Evolutionary conservation across 805 yeast genomes (phyloP).

Genomic region (Metschnikowia dekortorum): DNA sequence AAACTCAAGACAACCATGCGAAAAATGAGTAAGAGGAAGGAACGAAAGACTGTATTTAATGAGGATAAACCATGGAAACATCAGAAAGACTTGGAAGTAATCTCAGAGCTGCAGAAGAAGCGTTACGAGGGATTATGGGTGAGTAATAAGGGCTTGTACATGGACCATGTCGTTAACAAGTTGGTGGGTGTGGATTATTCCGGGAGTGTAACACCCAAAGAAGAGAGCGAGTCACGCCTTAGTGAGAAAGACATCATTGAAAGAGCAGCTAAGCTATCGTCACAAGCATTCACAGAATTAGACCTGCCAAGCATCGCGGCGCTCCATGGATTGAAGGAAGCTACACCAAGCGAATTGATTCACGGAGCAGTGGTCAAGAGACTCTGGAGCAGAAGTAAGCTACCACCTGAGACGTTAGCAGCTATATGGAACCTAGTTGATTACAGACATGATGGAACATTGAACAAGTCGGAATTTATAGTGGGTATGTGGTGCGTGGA

Average conservation of each 20-base stretch:
- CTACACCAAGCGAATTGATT: slow-evolving; percentile 31
- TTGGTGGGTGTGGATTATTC: slow-evolving; percentile 32
- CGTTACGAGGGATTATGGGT: slow-evolving; percentile 95
- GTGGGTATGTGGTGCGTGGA: slow-evolving; percentile 99
- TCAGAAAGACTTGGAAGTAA: slow-evolving; percentile 54
- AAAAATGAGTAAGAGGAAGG: slow-evolving; percentile 36
- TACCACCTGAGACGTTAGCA: slow-evolving; percentile 54
- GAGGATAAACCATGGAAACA: slow-evolving; percentile 95
- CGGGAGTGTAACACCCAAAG: slow-evolving; percentile 5
- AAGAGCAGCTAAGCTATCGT: slow-evolving; percentile 22
- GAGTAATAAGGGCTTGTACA: slow-evolving; percentile 68
- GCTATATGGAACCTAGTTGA: slow-evolving; percentile 73
- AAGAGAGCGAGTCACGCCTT: slow-evolving; percentile 11
- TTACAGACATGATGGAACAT: slow-evolving; percentile 61
- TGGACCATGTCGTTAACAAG: slow-evolving; percentile 34
- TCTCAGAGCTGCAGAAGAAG: slow-evolving; percentile 67
- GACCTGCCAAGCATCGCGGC: slow-evolving; percentile 22
- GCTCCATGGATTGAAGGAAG: slow-evolving; percentile 29
- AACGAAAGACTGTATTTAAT: slow-evolving; percentile 51
- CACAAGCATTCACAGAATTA: slow-evolving; percentile 19
- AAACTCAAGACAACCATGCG: slow-evolving; percentile 52
- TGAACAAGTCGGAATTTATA: slow-evolving; percentile 76
- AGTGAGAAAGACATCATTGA: slow-evolving; percentile 17
- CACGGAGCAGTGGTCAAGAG: slow-evolving; percentile 67
- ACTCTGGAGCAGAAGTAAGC: slow-evolving; percentile 74